Percentiles rank a stretch among this genome's conserved stretches.
phyloP scores from a whole-genome alignment of 495 filamentous ascomycete genomes.

The Rostrohypoxylon terebratum region DNA sequence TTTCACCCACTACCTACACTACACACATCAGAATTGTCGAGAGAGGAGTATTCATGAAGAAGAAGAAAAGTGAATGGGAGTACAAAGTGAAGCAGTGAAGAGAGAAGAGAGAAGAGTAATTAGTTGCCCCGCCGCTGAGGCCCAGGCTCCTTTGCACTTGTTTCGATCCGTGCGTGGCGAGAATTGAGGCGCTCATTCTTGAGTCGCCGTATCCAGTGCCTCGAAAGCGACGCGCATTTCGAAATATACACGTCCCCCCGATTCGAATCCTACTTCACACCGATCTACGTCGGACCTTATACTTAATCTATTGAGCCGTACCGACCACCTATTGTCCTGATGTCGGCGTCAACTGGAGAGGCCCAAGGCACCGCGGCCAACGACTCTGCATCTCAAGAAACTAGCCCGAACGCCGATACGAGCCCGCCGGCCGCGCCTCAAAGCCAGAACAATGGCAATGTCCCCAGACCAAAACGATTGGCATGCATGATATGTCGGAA shows the following conservation, averaged over 20 bases:
- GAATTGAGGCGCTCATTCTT: slow-evolving; percentile 9
- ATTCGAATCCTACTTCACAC: slow-evolving; percentile 10
- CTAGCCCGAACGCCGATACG: slow-evolving; percentile 44
- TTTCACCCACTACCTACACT: not conserved
- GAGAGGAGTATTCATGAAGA: not conserved
- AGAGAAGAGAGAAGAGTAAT: not conserved
- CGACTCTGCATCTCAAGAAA: slow-evolving; percentile 46
- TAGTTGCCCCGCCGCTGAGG: not conserved
- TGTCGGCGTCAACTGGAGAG: slow-evolving; percentile 33
- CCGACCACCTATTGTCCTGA: slow-evolving; percentile 16
- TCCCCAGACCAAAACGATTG: slow-evolving; percentile 90
- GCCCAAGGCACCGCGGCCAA: slow-evolving; percentile 31
- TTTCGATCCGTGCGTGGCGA: slow-evolving; percentile 12
- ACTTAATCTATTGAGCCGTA: not conserved
- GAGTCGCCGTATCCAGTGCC: slow-evolving; percentile 10
- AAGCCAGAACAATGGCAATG: slow-evolving; percentile 64
- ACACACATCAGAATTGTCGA: slow-evolving; percentile 3
- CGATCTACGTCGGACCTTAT: not conserved
- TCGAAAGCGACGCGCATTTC: slow-evolving; percentile 33
- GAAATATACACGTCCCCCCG: slow-evolving; percentile 15
- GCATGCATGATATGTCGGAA: slow-evolving; percentile 97
- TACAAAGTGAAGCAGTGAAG: slow-evolving; percentile 1
- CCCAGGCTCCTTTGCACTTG: slow-evolving; percentile 5
- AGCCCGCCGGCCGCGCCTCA: slow-evolving; percentile 30
- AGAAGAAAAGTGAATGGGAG: not conserved